These are phyloP conservation scores for Ananas comosus DNA, from an alignment of 176 grass and related monocot genomes.

Conservation along the genomic window DNA sequence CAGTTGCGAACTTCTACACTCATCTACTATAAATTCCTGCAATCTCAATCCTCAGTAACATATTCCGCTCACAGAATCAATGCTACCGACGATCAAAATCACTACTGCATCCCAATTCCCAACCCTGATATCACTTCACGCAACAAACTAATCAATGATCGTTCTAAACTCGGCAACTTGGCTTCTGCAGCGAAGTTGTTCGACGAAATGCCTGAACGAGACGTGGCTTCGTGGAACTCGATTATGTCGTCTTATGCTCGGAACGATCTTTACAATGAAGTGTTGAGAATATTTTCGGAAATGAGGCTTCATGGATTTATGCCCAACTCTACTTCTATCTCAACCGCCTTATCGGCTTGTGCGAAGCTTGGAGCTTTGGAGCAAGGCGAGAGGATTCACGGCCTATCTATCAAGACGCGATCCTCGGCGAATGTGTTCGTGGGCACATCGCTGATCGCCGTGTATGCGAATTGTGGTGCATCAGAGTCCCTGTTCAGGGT, in stretches of 20 bases:
- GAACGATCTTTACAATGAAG: slow-evolving; percentile 1
- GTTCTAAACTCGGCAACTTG: slow-evolving; percentile 20
- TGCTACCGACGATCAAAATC: no score
- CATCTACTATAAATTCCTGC: no score
- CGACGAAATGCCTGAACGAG: slow-evolving; percentile 36
- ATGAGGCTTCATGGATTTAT: slow-evolving; percentile 12
- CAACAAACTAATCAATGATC: slow-evolving; percentile 26
- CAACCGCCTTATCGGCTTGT: slow-evolving; percentile 26
- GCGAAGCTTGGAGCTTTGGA: slow-evolving; percentile 29
- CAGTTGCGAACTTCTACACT: no score
- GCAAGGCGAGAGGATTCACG: slow-evolving; percentile 33
- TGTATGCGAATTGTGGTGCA: slow-evolving; percentile 43
- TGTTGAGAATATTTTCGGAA: slow-evolving; percentile 10
- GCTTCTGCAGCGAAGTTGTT: slow-evolving; percentile 34
- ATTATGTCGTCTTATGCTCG: slow-evolving; percentile 34
- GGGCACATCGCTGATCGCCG: slow-evolving; percentile 41
- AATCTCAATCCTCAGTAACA: no score
- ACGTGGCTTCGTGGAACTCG: slow-evolving; percentile 56
- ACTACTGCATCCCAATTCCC: not conserved
- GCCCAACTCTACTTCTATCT: slow-evolving; percentile 34
- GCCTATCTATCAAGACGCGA: slow-evolving; percentile 22
- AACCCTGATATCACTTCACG: slow-evolving; percentile 6
- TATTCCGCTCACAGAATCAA: no score
- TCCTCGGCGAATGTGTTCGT: slow-evolving; percentile 41
- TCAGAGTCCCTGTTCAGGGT: slow-evolving; percentile 18